These are phyloP conservation scores for Nitzschia inconspicua DNA, from an alignment of 108 stramenopile genomes.

Conservation along the genomic window DNA sequence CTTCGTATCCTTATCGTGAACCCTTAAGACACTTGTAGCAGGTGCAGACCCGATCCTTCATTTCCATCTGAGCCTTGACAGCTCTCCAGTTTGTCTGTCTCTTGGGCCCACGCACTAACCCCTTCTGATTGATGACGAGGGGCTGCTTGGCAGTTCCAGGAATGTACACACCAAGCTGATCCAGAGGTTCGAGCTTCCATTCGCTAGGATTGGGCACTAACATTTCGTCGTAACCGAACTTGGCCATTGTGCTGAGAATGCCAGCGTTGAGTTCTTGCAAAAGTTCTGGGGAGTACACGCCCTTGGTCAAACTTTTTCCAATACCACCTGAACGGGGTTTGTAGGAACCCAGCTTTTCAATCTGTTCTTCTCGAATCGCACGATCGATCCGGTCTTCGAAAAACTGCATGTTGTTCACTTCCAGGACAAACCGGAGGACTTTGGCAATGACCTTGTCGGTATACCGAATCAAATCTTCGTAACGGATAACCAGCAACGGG, in stretches of 20 bases:
- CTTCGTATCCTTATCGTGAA: no score
- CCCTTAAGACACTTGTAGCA: conserved; percentile 17
- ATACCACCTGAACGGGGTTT: conserved; percentile 70
- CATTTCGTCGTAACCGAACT: conserved; percentile 54
- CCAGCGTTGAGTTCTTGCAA: conserved; percentile 47
- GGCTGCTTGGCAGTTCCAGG: conserved; percentile 9
- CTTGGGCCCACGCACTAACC: conserved; percentile 20
- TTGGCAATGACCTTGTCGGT: conserved; percentile 51
- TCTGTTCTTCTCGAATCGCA: conserved; percentile 49
- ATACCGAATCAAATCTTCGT: conserved; percentile 61
- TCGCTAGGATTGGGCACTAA: conserved; percentile 36
- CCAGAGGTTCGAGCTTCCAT: conserved; percentile 44
- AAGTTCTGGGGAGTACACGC: conserved; percentile 45
- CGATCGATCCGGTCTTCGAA: conserved; percentile 53
- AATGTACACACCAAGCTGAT: conserved; percentile 31
- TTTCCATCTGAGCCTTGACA: conserved; percentile 12
- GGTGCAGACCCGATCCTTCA: neutral
- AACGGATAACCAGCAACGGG: conserved; percentile 54
- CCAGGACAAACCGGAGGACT: conserved; percentile 54
- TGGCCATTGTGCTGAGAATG: conserved; percentile 20
- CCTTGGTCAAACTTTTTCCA: conserved; percentile 47
- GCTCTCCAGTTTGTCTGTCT: conserved; percentile 28
- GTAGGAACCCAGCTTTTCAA: conserved; percentile 65
- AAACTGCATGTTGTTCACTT: conserved; percentile 58
- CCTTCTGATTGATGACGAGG: conserved; percentile 21